Percentiles rank a stretch among this genome's conserved stretches.
Conservation (phyloP, 352 stramenopile species). For the Blastocystis hominis region DNA sequence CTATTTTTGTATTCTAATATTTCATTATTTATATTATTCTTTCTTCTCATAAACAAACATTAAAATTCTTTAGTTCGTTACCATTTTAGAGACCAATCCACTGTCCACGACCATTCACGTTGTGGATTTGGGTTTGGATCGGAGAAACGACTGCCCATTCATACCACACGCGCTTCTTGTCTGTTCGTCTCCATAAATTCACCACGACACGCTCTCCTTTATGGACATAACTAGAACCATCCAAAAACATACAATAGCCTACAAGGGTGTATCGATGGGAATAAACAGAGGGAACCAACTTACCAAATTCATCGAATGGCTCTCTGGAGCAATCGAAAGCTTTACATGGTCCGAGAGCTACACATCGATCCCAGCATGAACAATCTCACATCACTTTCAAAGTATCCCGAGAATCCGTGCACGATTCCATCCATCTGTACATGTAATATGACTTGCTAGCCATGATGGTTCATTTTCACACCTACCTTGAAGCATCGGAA, state of each 20-base stretch:
- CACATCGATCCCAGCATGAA: no score
- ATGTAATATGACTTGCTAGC: slow-evolving; percentile 60
- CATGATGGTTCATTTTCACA: background rate
- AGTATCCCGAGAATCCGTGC: slow-evolving; percentile 81
- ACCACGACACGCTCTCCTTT: slow-evolving; percentile 72
- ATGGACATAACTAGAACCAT: slow-evolving; percentile 64
- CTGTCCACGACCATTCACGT: slow-evolving; percentile 75
- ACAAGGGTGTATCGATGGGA: slow-evolving; percentile 78
- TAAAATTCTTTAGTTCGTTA: background rate
- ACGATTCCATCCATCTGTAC: slow-evolving; percentile 65
- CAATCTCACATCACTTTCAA: background rate
- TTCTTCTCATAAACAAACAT: no score
- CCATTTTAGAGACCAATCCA: slow-evolving; percentile 48
- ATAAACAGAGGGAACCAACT: slow-evolving; percentile 98
- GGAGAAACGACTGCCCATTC: slow-evolving; percentile 81
- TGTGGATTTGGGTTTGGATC: slow-evolving; percentile 78
- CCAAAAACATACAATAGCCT: background rate
- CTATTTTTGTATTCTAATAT: no score
- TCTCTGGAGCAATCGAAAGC: slow-evolving; percentile 84
- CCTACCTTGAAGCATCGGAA: slow-evolving; percentile 41
- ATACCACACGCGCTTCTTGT: slow-evolving; percentile 86
- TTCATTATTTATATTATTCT: no score
- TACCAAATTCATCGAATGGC: slow-evolving; percentile 92
- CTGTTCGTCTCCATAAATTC: slow-evolving; percentile 80
- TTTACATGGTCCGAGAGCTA: slow-evolving; percentile 79